These are phyloP conservation scores for Hymenoscyphus fructigenus DNA, from an alignment of 2,329 filamentous ascomycete genomes.

Conservation along the genomic window DNA sequence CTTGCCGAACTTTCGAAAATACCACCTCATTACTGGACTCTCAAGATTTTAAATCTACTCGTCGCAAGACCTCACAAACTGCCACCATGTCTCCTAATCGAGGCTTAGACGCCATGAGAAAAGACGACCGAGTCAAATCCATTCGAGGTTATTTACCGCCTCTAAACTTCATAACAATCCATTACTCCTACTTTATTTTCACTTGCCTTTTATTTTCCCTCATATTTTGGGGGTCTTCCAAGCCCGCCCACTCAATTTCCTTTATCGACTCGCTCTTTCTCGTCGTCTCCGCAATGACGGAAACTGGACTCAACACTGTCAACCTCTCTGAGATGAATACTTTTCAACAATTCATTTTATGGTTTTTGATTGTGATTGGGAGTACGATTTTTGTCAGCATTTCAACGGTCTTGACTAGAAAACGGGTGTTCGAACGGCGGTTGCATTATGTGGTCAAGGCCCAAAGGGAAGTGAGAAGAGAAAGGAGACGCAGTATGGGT, in stretches of 20 bases:
- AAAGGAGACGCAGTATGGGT: slow-evolving; percentile 13
- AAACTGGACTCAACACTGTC: slow-evolving; percentile 66
- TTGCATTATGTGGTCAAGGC: slow-evolving; percentile 53
- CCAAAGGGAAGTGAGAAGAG: slow-evolving; percentile 36
- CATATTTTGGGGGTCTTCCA: slow-evolving; percentile 60
- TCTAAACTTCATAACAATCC: slow-evolving; percentile 62
- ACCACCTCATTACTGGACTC: background rate
- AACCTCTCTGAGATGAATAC: slow-evolving; percentile 63
- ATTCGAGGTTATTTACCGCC: slow-evolving; percentile 21
- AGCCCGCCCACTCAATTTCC: slow-evolving; percentile 49
- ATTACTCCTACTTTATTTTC: slow-evolving; percentile 65
- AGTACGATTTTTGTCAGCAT: slow-evolving; percentile 66
- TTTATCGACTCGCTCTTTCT: slow-evolving; percentile 69
- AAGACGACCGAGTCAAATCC: background rate
- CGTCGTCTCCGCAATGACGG: slow-evolving; percentile 64
- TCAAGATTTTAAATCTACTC: background rate
- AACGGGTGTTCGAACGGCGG: slow-evolving; percentile 60
- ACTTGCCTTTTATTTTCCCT: slow-evolving; percentile 55
- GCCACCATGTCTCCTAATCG: background rate
- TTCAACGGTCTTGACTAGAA: slow-evolving; percentile 60
- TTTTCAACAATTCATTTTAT: slow-evolving; percentile 67
- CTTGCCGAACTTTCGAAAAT: background rate
- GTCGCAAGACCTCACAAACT: background rate
- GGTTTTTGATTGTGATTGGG: slow-evolving; percentile 63
- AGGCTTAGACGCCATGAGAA: background rate